phyloP scores from a whole-genome alignment of 306 rosid species.

The Citrullus colocynthis region DNA sequence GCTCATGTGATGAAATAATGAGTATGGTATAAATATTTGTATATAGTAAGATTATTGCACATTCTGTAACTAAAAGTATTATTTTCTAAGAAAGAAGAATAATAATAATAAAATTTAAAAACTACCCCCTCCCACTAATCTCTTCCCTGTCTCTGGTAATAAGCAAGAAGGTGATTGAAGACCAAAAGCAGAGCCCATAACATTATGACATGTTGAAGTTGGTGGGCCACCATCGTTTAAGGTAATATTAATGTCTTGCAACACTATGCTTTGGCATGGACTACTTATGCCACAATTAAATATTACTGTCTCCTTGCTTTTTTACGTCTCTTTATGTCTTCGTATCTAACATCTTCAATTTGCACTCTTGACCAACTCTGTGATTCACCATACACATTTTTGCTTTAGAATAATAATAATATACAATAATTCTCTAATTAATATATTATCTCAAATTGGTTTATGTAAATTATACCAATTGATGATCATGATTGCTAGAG shows the following conservation, averaged over 20 bases:
- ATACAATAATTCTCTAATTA: not conserved
- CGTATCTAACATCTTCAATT: slow-evolving; percentile 13
- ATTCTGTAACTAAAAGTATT: too few species aligned
- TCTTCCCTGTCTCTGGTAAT: too few species aligned
- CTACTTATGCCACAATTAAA: slow-evolving; percentile 11
- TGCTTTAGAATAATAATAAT: not conserved
- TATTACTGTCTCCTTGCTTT: not conserved
- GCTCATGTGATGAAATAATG: too few species aligned
- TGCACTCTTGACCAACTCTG: slow-evolving; percentile 12
- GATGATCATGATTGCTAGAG: not conserved
- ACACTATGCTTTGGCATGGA: slow-evolving; percentile 15
- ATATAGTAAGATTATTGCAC: too few species aligned
- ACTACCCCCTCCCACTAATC: too few species aligned
- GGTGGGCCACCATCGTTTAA: not conserved
- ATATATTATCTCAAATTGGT: not conserved
- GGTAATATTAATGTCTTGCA: not conserved
- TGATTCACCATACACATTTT: slow-evolving; percentile 2
- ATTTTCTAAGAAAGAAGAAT: too few species aligned
- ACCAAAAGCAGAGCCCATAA: slow-evolving; percentile 11
- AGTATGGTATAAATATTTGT: too few species aligned
- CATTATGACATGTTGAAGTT: not conserved
- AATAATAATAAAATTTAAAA: too few species aligned
- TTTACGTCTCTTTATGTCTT: slow-evolving; percentile 11
- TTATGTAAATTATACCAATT: not conserved
- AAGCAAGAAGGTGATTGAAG: slow-evolving; percentile 10